These are phyloP conservation scores for Colletotrichum sp. DNA, from an alignment of 2,329 filamentous ascomycete genomes.

Conservation along the genomic window DNA sequence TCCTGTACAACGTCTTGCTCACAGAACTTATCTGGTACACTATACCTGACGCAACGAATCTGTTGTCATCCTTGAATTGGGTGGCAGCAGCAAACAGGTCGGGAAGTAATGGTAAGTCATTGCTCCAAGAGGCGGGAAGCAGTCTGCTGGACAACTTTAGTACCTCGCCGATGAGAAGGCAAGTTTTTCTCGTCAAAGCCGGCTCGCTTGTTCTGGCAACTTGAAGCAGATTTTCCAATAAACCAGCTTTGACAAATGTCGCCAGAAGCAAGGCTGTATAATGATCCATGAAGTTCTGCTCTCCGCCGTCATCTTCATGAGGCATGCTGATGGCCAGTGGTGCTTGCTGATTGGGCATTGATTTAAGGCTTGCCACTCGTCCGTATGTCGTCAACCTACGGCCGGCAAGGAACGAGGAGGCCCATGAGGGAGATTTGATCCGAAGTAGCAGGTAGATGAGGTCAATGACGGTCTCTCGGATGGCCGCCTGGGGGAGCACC, in stretches of 20 bases:
- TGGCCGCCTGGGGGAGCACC: slow-evolving; percentile 58
- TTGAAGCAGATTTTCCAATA: slow-evolving; percentile 67
- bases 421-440: slow-evolving; percentile 95
- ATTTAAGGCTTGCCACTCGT: slow-evolving; percentile 85
- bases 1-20: slow-evolving; percentile 88
- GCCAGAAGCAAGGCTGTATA: slow-evolving; percentile 90
- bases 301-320: slow-evolving; percentile 69
- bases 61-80: slow-evolving; percentile 71
- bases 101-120: slow-evolving; percentile 85
- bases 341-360: slow-evolving; percentile 50
- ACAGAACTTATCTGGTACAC: slow-evolving; percentile 99
- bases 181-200: slow-evolving; percentile 84
- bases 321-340: slow-evolving; percentile 40
- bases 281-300: slow-evolving; percentile 89
- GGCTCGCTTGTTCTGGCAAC: slow-evolving; percentile 72
- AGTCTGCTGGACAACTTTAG: slow-evolving; percentile 88
- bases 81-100: slow-evolving; percentile 81
- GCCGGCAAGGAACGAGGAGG: slow-evolving; percentile 92
- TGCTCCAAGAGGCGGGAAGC: slow-evolving; percentile 82
- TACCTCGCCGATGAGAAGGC: slow-evolving; percentile 87
- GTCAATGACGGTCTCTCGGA: slow-evolving; percentile 83
- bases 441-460: slow-evolving; percentile 80
- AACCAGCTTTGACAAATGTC: slow-evolving; percentile 80
- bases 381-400: slow-evolving; percentile 94
- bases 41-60: slow-evolving; percentile 84